These are phyloP conservation scores for Podochytrium sp. DNA, from an alignment of 192 early-diverging fungal genomes.

Conservation along the genomic window DNA sequence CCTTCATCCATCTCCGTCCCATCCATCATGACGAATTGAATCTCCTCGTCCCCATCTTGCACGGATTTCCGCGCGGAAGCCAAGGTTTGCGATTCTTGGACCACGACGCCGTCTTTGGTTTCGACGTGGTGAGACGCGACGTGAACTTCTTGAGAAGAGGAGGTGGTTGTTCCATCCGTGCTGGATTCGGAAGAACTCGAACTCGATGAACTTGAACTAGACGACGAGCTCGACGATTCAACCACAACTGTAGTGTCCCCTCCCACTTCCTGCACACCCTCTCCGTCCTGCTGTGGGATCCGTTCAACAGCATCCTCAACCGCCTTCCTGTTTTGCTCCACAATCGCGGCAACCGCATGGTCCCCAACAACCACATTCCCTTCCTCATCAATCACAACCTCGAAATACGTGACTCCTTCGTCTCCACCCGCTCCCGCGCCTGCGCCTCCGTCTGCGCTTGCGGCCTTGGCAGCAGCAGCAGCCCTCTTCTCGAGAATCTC, in stretches of 20 bases:
- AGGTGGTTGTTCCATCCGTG: neutral
- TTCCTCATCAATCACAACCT: slow-evolving; percentile 21
- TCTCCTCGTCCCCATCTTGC: neutral
- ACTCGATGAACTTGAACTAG: neutral
- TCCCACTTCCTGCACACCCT: neutral
- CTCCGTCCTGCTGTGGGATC: neutral
- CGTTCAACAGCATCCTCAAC: neutral
- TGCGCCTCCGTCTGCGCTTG: neutral
- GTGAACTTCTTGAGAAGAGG: neutral
- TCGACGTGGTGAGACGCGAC: neutral
- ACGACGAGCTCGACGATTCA: neutral
- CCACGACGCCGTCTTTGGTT: neutral
- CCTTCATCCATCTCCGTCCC: neutral
- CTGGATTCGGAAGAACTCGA: neutral
- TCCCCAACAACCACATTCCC: slow-evolving; percentile 8
- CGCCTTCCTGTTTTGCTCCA: neutral
- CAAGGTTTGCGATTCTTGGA: neutral
- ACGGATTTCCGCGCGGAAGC: neutral
- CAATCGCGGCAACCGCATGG: neutral
- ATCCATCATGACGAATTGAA: neutral
- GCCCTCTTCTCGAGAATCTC: neutral
- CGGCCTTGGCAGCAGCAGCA: neutral
- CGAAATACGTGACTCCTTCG: neutral
- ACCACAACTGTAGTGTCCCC: neutral
- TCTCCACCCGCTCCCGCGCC: neutral